A percentile compares a stretch with the other conserved stretches of the same genome.
Evolutionary conservation across 1,284 basidiomycete genomes (phyloP).

Genomic region (Cutaneotrichosporon sp.): DNA sequence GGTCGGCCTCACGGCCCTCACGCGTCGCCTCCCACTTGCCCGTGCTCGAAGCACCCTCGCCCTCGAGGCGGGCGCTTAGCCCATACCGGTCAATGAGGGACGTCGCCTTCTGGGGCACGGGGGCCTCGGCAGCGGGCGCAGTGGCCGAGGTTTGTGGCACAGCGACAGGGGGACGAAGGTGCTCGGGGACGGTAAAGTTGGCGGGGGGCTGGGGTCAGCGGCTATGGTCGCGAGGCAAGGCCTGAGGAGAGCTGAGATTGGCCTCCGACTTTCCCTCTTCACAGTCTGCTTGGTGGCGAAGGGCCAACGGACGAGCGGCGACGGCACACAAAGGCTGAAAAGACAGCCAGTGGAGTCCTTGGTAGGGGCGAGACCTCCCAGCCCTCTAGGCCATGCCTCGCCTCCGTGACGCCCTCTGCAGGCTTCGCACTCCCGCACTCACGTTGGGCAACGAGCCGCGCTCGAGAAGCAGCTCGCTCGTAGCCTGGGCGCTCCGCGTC

Average conservation of each 20-base stretch:
- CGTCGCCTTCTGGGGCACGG: constrained; percentile 17
- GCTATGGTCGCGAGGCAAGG: too few relatives aligned
- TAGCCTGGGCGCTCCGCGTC: constrained; percentile 50
- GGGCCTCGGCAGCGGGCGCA: constrained; percentile 15
- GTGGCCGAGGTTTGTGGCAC: neutral
- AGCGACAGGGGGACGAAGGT: constrained; percentile 14
- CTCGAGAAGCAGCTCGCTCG: constrained; percentile 52
- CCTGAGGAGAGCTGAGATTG: too few relatives aligned
- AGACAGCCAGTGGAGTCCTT: too few relatives aligned
- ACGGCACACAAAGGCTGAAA: too few relatives aligned
- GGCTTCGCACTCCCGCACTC: constrained; percentile 21
- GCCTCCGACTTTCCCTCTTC: too few relatives aligned
- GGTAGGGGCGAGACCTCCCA: neutral
- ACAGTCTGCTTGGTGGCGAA: too few relatives aligned
- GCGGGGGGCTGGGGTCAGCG: constrained; percentile 18
- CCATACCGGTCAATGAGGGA: constrained; percentile 46
- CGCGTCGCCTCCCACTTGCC: constrained; percentile 48
- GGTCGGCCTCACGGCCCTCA: constrained; percentile 43
- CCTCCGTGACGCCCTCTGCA: too few relatives aligned
- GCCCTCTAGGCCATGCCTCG: neutral
- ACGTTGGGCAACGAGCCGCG: constrained; percentile 47
- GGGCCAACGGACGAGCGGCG: too few relatives aligned
- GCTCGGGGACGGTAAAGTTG: constrained; percentile 22
- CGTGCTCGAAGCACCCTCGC: constrained; percentile 11
- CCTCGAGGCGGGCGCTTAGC: constrained; percentile 31